Evolutionary conservation across 202 grass and related monocot species (phyloP).

Genomic region (Saccharum hybrid): DNA sequence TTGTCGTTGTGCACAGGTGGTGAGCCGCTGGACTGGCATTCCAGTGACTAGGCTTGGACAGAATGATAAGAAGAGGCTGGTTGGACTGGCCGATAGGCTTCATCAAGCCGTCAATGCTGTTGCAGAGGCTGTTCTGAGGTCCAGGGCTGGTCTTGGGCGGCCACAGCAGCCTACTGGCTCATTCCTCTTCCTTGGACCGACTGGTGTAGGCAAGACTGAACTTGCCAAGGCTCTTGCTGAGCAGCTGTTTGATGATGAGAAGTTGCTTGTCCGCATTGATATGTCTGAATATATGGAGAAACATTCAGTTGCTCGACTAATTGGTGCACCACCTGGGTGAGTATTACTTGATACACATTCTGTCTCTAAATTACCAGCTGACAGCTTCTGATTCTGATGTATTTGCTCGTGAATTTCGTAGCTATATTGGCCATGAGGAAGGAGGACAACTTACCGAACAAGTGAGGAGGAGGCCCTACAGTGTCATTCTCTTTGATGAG

Average conservation of each 20-base stretch:
- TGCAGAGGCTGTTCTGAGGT: constrained; percentile 80
- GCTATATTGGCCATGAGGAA: constrained; percentile 91
- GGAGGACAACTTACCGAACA: constrained; percentile 87
- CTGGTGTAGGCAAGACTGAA: constrained; percentile 89
- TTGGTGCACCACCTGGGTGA: constrained; percentile 90
- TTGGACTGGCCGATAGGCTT: constrained; percentile 71
- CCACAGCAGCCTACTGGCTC: constrained; percentile 89
- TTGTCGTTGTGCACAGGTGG: constrained; percentile 54
- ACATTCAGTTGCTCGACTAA: constrained; percentile 78
- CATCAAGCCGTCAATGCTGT: constrained; percentile 84
- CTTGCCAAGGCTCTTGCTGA: constrained; percentile 92
- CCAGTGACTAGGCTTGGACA: constrained; percentile 90
- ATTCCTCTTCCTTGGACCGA: constrained; percentile 88
- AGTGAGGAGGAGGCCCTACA: constrained; percentile 71
- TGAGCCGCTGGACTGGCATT: constrained; percentile 89
- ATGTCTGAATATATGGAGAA: constrained; percentile 99
- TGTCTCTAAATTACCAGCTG: neutral
- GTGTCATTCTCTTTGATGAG: constrained; percentile 91
- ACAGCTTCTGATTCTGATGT: neutral
- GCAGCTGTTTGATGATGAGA: constrained; percentile 94
- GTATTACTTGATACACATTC: neutral
- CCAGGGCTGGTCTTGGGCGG: constrained; percentile 74
- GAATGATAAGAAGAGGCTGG: constrained; percentile 78
- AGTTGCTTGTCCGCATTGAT: constrained; percentile 86
- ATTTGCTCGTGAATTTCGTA: constrained; percentile 13